phyloP scores from a whole-genome alignment of 805 yeast species.

The Wickerhamomyces bisporus region DNA sequence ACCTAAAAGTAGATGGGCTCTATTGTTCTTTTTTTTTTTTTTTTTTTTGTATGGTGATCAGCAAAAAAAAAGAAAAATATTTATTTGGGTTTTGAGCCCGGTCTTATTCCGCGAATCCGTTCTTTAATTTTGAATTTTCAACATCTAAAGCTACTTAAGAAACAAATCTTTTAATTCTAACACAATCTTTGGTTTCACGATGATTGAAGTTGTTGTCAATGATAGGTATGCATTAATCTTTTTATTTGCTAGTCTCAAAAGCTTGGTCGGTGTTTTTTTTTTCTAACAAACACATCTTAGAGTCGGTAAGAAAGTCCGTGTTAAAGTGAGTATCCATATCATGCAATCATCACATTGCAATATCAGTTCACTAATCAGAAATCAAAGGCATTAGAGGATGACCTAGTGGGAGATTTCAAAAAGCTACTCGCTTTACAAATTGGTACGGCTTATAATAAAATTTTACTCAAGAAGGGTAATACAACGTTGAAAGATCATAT shows the following conservation, averaged over 20 bases:
- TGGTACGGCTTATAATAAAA: constrained; percentile 60
- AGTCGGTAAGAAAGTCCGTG: constrained; percentile 81
- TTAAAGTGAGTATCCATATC: constrained; percentile 39
- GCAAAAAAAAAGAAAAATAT: too few species aligned
- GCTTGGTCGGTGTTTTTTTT: not conserved
- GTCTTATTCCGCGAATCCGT: too few species aligned
- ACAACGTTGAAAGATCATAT: constrained; percentile 85
- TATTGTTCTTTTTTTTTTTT: too few species aligned
- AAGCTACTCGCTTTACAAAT: constrained; percentile 76
- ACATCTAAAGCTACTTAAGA: too few species aligned
- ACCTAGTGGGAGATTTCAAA: constrained; percentile 87
- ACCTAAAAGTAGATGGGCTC: too few species aligned
- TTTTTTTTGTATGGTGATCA: too few species aligned
- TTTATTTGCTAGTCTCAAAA: too few species aligned
- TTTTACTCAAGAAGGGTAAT: constrained; percentile 80
- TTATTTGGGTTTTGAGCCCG: too few species aligned
- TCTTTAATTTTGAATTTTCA: too few species aligned
- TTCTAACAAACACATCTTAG: constrained; percentile 29
- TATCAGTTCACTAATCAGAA: not conserved
- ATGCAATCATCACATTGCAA: too few species aligned
- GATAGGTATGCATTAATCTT: constrained; percentile 52
- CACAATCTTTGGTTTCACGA: too few species aligned
- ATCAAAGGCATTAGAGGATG: constrained; percentile 63
- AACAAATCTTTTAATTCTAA: too few species aligned
- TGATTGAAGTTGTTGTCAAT: constrained; percentile 72